Evolutionary conservation across 2,329 filamentous ascomycete species (phyloP).

Genomic region (Phaeophleospora eucalypticola): DNA sequence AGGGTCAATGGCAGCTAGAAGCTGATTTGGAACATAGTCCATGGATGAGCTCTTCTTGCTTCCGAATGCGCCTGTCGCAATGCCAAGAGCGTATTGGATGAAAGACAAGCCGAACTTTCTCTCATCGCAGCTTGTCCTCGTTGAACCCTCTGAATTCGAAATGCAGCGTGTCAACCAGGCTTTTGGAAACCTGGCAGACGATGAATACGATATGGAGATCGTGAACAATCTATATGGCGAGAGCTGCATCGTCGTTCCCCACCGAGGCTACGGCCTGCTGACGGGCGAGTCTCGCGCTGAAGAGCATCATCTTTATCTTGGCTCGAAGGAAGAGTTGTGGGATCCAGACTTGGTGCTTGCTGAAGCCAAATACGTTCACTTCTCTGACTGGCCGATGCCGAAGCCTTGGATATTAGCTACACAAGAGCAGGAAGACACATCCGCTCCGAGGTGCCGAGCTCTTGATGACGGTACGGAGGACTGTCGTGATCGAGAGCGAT

Average conservation of each 20-base stretch:
- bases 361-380: slow-evolving; percentile 65
- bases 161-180: slow-evolving; percentile 35
- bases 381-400: slow-evolving; percentile 67
- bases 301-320: slow-evolving; percentile 51
- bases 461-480: neutral
- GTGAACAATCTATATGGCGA: slow-evolving; percentile 59
- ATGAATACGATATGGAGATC: slow-evolving; percentile 64
- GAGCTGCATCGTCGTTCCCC: slow-evolving; percentile 59
- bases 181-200: slow-evolving; percentile 35
- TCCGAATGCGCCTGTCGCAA: slow-evolving; percentile 56
- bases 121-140: slow-evolving; percentile 58
- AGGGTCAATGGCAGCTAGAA: too few relatives aligned
- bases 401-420: slow-evolving; percentile 51
- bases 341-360: slow-evolving; percentile 53
- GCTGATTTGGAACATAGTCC: too few relatives aligned
- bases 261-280: slow-evolving; percentile 58
- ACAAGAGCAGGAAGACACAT: neutral
- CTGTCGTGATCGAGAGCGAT: neutral
- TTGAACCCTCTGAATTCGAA: slow-evolving; percentile 51
- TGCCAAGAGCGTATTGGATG: slow-evolving; percentile 64
- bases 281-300: slow-evolving; percentile 59
- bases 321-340: slow-evolving; percentile 51
- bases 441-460: slow-evolving; percentile 2
- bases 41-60: slow-evolving; percentile 68
- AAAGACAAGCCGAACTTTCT: slow-evolving; percentile 46